These are phyloP conservation scores for Bipolaris victoriae DNA, from an alignment of 2,329 filamentous ascomycete genomes.

Conservation along the genomic window DNA sequence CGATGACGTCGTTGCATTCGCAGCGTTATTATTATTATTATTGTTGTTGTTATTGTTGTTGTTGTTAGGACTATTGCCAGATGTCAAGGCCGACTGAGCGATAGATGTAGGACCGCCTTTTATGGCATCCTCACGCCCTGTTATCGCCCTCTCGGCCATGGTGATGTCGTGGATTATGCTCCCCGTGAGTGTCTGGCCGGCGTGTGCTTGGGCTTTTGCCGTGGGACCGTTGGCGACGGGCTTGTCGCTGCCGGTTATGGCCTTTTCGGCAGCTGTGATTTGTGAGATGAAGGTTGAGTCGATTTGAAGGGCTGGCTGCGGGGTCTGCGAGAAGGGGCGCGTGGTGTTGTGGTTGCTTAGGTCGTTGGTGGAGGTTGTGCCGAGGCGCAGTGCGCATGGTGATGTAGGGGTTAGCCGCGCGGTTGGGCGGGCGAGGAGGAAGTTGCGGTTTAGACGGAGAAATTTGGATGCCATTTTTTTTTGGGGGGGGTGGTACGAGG, in stretches of 20 bases:
- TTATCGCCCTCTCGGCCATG: constrained; percentile 51
- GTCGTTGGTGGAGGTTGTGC: constrained; percentile 3
- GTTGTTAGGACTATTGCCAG: neutral
- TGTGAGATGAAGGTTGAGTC: constrained; percentile 51
- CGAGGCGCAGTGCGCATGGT: neutral
- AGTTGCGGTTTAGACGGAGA: constrained; percentile 10
- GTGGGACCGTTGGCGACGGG: constrained; percentile 51
- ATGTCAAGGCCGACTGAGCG: constrained; percentile 39
- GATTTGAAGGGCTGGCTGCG: constrained; percentile 26
- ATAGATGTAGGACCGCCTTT: constrained; percentile 50
- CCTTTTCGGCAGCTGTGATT: constrained; percentile 50
- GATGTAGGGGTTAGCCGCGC: neutral
- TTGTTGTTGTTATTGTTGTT: neutral
- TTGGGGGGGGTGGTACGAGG: neutral
- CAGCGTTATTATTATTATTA: neutral
- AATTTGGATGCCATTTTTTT: constrained; percentile 12
- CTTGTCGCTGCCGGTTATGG: constrained; percentile 48
- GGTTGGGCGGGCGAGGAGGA: constrained; percentile 6
- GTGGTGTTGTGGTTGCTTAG: constrained; percentile 16
- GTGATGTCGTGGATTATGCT: constrained; percentile 51
- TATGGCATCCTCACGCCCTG: constrained; percentile 41
- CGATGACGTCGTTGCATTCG: neutral
- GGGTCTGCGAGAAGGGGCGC: constrained; percentile 13
- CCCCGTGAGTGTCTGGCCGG: constrained; percentile 38
- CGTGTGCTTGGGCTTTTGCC: constrained; percentile 51